A percentile compares a stretch with the other conserved stretches of the same genome.
phyloP scores from a whole-genome alignment of 2,329 filamentous ascomycete genomes.

The Exophiala xenobiotica region DNA sequence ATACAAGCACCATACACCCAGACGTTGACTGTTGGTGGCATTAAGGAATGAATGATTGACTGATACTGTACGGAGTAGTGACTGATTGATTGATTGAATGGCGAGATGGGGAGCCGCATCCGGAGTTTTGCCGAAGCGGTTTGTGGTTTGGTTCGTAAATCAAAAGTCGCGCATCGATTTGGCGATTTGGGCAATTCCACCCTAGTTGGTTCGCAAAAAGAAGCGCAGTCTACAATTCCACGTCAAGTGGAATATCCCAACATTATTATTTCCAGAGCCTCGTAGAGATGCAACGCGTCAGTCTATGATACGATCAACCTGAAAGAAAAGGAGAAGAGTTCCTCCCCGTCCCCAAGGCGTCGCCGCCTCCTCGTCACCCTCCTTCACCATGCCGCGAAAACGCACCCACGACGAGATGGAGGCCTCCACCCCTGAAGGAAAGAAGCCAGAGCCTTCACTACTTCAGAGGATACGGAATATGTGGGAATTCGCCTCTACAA shows the following conservation, averaged over 20 bases:
- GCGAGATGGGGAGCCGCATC: too few species aligned
- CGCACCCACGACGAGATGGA: conserved; percentile 57
- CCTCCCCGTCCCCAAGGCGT: background rate
- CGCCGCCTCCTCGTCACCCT: background rate
- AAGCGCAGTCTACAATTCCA: background rate
- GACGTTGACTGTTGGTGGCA: too few species aligned
- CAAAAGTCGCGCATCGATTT: conserved; percentile 7
- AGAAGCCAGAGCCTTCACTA: conserved; percentile 43
- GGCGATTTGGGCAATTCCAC: background rate
- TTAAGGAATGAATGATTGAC: too few species aligned
- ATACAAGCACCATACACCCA: too few species aligned
- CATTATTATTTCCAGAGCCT: background rate
- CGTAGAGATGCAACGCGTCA: background rate
- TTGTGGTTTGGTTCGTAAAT: too few species aligned
- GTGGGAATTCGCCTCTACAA: conserved; percentile 94
- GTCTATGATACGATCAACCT: background rate
- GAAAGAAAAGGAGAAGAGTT: background rate
- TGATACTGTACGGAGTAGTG: too few species aligned
- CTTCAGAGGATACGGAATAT: conserved; percentile 75
- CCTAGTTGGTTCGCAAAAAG: conserved; percentile 11
- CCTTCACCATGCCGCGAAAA: conserved; percentile 48
- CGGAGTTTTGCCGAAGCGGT: too few species aligned
- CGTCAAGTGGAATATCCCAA: conserved; percentile 5
- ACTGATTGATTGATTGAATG: too few species aligned
- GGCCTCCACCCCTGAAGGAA: conserved; percentile 47